Evolutionary conservation across 352 stramenopile species (phyloP).

Genomic region (Poterioochromonas sp.): DNA sequence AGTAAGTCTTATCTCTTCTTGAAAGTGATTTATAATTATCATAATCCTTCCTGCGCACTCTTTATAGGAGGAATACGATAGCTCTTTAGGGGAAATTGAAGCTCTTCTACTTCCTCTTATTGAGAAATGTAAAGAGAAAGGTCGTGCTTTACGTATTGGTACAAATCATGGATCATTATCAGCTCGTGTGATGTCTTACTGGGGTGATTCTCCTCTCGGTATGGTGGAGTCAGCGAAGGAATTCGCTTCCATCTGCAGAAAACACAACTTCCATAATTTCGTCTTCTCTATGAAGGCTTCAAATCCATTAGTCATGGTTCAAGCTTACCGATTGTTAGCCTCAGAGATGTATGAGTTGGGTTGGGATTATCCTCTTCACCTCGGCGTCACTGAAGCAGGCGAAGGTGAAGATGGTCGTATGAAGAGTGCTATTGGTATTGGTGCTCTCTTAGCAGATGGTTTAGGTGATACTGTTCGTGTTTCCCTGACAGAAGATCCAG

Average conservation of each 20-base stretch:
- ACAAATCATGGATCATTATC: constrained; percentile 71
- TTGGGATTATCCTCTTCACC: constrained; percentile 71
- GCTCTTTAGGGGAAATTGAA: constrained; percentile 57
- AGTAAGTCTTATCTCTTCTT: constrained; percentile 32
- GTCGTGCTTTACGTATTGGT: constrained; percentile 66
- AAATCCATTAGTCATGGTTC: constrained; percentile 72
- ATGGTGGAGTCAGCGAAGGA: constrained; percentile 74
- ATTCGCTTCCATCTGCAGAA: constrained; percentile 68
- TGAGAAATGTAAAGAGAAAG: constrained; percentile 65
- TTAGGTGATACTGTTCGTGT: constrained; percentile 72
- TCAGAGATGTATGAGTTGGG: constrained; percentile 59
- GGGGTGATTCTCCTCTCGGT: constrained; percentile 64
- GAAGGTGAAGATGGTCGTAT: constrained; percentile 67
- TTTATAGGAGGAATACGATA: constrained; percentile 53
- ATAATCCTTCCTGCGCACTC: not conserved
- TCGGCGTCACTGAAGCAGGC: constrained; percentile 70
- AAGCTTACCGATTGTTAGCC: constrained; percentile 66
- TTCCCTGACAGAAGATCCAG: constrained; percentile 70
- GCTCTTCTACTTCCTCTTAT: constrained; percentile 65
- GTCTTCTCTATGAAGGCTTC: constrained; percentile 76
- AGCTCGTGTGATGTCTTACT: constrained; percentile 65
- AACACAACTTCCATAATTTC: constrained; percentile 73
- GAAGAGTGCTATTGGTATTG: constrained; percentile 73
- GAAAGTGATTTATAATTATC: not conserved
- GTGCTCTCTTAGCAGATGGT: constrained; percentile 61